A percentile compares a stretch with the other conserved stretches of the same genome.
phyloP scores from a whole-genome alignment of 1,284 basidiomycete genomes.

The Heterobasidion occidentale region DNA sequence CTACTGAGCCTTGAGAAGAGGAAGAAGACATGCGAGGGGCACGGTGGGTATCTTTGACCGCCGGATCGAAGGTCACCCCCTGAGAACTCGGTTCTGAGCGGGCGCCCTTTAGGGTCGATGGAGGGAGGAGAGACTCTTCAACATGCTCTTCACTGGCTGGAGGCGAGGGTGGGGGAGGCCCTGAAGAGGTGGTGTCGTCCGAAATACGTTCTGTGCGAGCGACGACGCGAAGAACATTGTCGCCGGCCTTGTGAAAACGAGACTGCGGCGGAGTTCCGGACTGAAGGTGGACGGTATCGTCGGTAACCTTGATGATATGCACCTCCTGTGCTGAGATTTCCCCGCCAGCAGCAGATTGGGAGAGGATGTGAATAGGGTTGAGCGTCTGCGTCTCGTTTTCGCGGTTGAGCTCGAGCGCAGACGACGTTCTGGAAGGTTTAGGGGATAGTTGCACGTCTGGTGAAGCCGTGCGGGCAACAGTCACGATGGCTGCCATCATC shows the following conservation, averaged over 20 bases:
- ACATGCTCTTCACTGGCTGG: constrained; percentile 48
- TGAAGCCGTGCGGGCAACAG: constrained; percentile 15
- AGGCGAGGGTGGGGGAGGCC: constrained; percentile 60
- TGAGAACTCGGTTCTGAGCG: not conserved
- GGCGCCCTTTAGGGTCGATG: not conserved
- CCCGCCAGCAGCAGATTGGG: constrained; percentile 4
- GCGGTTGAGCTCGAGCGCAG: constrained; percentile 1
- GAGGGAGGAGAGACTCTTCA: not conserved
- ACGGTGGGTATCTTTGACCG: not conserved
- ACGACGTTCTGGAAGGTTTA: constrained; percentile 13
- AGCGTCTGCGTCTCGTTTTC: not conserved
- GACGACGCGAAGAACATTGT: constrained; percentile 28
- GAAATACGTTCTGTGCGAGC: constrained; percentile 15
- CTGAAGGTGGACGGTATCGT: constrained; percentile 35
- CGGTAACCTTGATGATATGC: constrained; percentile 44
- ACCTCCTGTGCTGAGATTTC: constrained; percentile 31
- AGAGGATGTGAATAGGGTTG: constrained; percentile 27
- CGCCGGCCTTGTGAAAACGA: constrained; percentile 28
- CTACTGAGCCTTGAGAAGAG: not conserved
- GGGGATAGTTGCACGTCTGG: constrained; percentile 17
- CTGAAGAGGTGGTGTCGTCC: constrained; percentile 22
- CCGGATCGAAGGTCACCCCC: not conserved
- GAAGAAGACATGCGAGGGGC: constrained; percentile 4
- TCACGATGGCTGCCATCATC: constrained; percentile 3
- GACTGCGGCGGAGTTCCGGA: constrained; percentile 29